phyloP scores from a whole-genome alignment of 768 basidiomycete species.

The Trametopsis cervina region DNA sequence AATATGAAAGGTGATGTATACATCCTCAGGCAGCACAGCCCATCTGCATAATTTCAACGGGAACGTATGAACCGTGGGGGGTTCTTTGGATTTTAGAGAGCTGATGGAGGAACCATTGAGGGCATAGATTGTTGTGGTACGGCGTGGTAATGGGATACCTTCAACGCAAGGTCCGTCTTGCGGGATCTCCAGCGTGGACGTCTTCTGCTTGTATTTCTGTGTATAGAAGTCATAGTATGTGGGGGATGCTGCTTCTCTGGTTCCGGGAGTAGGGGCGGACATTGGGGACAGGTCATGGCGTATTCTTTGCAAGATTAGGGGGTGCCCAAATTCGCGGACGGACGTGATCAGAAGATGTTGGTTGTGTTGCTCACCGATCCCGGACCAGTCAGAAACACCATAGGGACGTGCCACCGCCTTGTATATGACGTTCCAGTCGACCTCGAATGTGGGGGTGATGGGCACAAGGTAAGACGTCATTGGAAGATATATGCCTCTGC shows the following conservation, averaged over 20 bases:
- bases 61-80: constrained; percentile 24
- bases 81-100: constrained; percentile 8
- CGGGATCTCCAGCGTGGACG: constrained; percentile 36
- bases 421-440: constrained; percentile 55
- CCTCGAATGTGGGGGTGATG: constrained; percentile 36
- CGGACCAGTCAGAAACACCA: constrained; percentile 51
- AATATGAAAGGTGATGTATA: constrained; percentile 46
- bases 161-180: constrained; percentile 59
- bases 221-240: constrained; percentile 59
- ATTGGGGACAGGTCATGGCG: constrained; percentile 61
- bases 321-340: constrained; percentile 46
- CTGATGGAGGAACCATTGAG: constrained; percentile 23
- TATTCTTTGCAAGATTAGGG: constrained; percentile 48
- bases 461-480: constrained; percentile 65
- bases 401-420: constrained; percentile 39
- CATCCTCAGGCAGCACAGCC: constrained; percentile 43
- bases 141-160: constrained; percentile 35
- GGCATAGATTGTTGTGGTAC: constrained; percentile 16
- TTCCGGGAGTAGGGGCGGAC: constrained; percentile 46
- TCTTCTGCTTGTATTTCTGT: constrained; percentile 46
- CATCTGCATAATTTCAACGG: constrained; percentile 45
- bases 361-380: constrained; percentile 41
- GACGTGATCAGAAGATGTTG: constrained; percentile 49
- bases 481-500: constrained; percentile 42
- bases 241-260: constrained; percentile 37